Conservation (phyloP, 2,329 filamentous ascomycete species). For the Colletotrichum godetiae region DNA sequence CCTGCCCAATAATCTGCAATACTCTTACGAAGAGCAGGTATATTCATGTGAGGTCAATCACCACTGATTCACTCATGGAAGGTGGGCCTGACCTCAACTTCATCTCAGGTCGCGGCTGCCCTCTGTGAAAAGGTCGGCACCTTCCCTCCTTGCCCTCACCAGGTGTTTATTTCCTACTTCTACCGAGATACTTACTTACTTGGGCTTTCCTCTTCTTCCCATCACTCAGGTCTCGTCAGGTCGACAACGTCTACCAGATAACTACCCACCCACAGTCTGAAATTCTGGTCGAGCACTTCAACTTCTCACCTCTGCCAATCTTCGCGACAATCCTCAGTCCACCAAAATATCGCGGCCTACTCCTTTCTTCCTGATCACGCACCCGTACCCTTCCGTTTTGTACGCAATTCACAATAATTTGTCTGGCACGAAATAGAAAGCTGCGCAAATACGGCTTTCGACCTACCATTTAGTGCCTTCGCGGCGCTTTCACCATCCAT, state of each 20-base stretch:
- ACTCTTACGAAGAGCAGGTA: background rate
- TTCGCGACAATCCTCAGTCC: background rate
- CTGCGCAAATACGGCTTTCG: background rate
- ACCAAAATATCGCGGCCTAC: background rate
- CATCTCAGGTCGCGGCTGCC: no score
- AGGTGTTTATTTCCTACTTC: background rate
- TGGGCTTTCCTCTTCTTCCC: background rate
- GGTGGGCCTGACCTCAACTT: background rate
- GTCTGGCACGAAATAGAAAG: no score
- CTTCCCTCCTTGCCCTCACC: background rate
- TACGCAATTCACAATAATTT: no score
- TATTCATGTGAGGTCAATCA: background rate
- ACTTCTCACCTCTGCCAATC: background rate
- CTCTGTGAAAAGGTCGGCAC: no score
- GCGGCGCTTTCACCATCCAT: background rate
- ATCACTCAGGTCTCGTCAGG: background rate
- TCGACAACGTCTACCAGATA: background rate
- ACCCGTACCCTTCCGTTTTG: background rate
- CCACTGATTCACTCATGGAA: background rate
- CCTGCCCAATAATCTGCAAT: background rate
- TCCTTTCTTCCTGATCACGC: background rate
- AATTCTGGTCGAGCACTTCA: background rate
- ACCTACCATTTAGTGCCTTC: background rate
- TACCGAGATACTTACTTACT: no score
- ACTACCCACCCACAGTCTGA: background rate